Percentiles rank a stretch among this genome's conserved stretches.
phyloP scores from a whole-genome alignment of 2,329 filamentous ascomycete genomes.

The Alternaria postmessia region DNA sequence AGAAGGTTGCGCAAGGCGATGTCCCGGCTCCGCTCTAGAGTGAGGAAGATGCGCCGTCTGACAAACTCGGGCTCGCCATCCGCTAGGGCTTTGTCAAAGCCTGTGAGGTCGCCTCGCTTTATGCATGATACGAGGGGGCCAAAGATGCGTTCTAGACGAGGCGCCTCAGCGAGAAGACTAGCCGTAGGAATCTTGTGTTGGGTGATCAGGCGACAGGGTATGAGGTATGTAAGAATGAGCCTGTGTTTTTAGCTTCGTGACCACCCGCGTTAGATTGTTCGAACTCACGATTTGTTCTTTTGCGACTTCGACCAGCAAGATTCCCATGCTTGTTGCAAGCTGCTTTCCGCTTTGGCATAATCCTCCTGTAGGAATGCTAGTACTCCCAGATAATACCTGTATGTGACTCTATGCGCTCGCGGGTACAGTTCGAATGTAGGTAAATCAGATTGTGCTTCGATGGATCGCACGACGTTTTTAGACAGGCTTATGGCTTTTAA shows the following conservation, averaged over 20 bases:
- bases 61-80: conserved; percentile 92
- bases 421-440: conserved; percentile 82
- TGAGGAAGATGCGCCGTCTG: conserved; percentile 90
- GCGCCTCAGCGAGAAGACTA: conserved; percentile 75
- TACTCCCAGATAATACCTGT: conserved; percentile 94
- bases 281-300: conserved; percentile 77
- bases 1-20: conserved; percentile 91
- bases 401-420: conserved; percentile 89
- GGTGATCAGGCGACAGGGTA: conserved; percentile 90
- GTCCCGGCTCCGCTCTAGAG: conserved; percentile 89
- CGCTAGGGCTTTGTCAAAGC: conserved; percentile 82
- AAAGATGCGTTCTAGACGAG: conserved; percentile 79
- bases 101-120: conserved; percentile 79
- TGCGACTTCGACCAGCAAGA: conserved; percentile 76
- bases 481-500: conserved; percentile 88
- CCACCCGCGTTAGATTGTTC: conserved; percentile 38
- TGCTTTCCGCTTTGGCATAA: conserved; percentile 67
- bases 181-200: conserved; percentile 81
- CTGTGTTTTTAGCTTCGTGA: conserved; percentile 55
- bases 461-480: conserved; percentile 85
- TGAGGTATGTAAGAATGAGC: conserved; percentile 91
- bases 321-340: conserved; percentile 81
- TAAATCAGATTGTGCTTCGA: conserved; percentile 81
- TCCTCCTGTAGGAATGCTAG: conserved; percentile 95
- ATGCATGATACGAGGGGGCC: conserved; percentile 80